phyloP scores from a whole-genome alignment of 495 filamentous ascomycete species.

The Bryoglossum gracile region DNA sequence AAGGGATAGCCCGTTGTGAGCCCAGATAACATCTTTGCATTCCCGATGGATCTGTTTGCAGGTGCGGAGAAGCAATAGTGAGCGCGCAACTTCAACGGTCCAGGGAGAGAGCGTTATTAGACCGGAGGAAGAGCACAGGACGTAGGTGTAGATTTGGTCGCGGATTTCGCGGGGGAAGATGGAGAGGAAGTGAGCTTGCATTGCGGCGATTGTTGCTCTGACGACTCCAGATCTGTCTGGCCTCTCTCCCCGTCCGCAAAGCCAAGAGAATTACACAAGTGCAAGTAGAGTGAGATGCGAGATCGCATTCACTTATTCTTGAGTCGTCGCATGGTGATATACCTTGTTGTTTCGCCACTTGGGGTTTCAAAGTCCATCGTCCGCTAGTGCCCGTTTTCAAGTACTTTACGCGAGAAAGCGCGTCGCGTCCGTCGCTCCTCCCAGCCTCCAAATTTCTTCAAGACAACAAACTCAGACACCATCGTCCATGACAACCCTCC shows the following conservation, averaged over 20 bases:
- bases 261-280: too few relatives aligned
- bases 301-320: too few relatives aligned
- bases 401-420: slow-evolving; percentile 24
- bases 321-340: too few relatives aligned
- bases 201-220: too few relatives aligned
- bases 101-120: slow-evolving; percentile 18
- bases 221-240: too few relatives aligned
- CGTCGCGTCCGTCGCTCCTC: slow-evolving; percentile 17
- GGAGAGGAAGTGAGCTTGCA: slow-evolving; percentile 12
- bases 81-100: slow-evolving; percentile 20
- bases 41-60: slow-evolving; percentile 22
- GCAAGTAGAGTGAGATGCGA: too few relatives aligned
- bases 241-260: too few relatives aligned
- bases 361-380: too few relatives aligned
- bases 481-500: not conserved
- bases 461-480: not conserved
- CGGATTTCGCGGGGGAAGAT: slow-evolving; percentile 25
- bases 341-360: too few relatives aligned
- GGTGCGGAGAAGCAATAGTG: slow-evolving; percentile 21
- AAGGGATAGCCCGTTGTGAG: slow-evolving; percentile 14
- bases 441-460: slow-evolving; percentile 12
- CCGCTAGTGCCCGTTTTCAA: too few relatives aligned
- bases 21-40: slow-evolving; percentile 25
- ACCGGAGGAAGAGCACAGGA: slow-evolving; percentile 17
- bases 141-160: slow-evolving; percentile 23